Evolutionary conservation across 2,329 filamentous ascomycete species (phyloP), one percentile per base, ranked within the genome.

Genomic region (Fusarium coicis): DNA sequence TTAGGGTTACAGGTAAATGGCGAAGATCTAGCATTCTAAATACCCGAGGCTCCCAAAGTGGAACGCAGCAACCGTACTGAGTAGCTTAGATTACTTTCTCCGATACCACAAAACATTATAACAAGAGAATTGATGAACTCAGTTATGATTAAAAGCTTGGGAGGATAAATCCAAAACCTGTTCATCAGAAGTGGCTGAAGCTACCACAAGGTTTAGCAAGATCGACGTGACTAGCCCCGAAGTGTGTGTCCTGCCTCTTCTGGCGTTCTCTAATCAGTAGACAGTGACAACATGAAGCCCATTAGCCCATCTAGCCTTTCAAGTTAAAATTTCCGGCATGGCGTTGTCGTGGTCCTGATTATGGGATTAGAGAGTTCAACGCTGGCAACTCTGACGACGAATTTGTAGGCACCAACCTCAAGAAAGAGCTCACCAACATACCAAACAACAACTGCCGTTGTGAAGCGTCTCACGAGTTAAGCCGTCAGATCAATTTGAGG

Each of bases 141-240:
- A 59, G 21, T 30, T 46, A n/a, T 12, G 21, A 68, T 53, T 30
- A 46, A 50, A 40, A 57, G n/a, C 68, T 69, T 57, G 61, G 73
- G 49, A 43, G 26, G 32, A 61, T 62, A 66, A 68, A 28, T 36
- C 47, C 39, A 46, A 59, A 52, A 68, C 53, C 30, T 67, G 66
- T 53, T 53, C 63, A 46, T 52, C 63, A 46, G 66, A 61, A 40
- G 53, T 77, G 50, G 57, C 63, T 56, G 49, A 43, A 54, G 65
- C 69, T 46, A 43, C 67, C 34, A 58, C 66, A 62, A 69, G 43
- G 64, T 70, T 76, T 55, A 49, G 46, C 32, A 68, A 52, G 57
- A 70, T 76, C 44, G 62, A 74, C 53, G 46, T 70, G 34, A 32
- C 61, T 74, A 56, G 50, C 61, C 63, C 64, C 52, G 58, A 71